These are phyloP conservation scores for Sugiyamaella paludigena DNA, from an alignment of 1,139 yeast genomes.

Conservation along the genomic window DNA sequence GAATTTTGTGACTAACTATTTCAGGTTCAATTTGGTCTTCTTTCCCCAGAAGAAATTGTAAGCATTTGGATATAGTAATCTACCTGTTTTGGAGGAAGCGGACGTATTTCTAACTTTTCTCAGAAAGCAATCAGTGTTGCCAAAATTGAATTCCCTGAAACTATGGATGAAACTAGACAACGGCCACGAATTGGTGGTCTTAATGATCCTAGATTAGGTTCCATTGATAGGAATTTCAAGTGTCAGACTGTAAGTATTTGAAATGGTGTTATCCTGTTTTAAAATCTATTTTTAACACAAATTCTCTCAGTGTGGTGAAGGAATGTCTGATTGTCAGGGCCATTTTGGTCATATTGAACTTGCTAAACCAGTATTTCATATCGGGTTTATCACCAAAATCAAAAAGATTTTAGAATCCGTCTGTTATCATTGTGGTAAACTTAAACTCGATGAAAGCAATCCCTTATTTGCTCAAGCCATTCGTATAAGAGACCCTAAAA, in stretches of 20 bases:
- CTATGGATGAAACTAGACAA: slow-evolving; percentile 95
- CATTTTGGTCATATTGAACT: slow-evolving; percentile 98
- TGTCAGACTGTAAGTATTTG: slow-evolving; percentile 75
- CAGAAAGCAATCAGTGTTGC: slow-evolving; percentile 93
- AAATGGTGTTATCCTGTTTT: neutral
- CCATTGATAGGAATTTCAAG: slow-evolving; percentile 93
- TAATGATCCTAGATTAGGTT: slow-evolving; percentile 94
- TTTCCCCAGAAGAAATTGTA: slow-evolving; percentile 93
- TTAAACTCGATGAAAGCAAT: slow-evolving; percentile 75
- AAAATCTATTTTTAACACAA: neutral
- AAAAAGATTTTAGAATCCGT: slow-evolving; percentile 95
- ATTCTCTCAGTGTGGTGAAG: slow-evolving; percentile 78
- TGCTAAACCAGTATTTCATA: slow-evolving; percentile 97
- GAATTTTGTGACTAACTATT: slow-evolving; percentile 12
- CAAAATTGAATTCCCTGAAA: slow-evolving; percentile 95
- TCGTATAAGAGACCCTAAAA: slow-evolving; percentile 88
- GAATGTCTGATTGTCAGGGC: slow-evolving; percentile 99
- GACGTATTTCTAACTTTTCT: neutral
- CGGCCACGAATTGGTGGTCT: slow-evolving; percentile 96
- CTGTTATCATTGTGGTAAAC: slow-evolving; percentile 97
- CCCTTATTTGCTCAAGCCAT: slow-evolving; percentile 87
- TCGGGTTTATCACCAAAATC: slow-evolving; percentile 86
- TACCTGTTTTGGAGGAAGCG: neutral
- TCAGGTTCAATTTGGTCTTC: slow-evolving; percentile 90
- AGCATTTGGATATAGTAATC: slow-evolving; percentile 28